Evolutionary conservation across 768 basidiomycete genomes (phyloP), one percentile per base, ranked within the genome.

Genomic region (Pleurotus eryngii): DNA sequence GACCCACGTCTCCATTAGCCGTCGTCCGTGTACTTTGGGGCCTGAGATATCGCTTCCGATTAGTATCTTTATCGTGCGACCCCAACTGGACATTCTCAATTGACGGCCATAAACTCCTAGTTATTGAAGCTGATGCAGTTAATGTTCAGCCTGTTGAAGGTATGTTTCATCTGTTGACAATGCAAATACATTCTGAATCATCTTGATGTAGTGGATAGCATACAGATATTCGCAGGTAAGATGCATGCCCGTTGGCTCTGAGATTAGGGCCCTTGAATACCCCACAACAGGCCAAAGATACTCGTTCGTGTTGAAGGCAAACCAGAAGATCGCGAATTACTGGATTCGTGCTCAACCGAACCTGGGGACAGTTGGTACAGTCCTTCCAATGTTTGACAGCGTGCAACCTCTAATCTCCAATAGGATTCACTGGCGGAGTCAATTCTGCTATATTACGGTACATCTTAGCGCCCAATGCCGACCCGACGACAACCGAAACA

Each of bases 391-490:
- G 49, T 59, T 68, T 53, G 63, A 62, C 53, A 60, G 60, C 58
- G 47, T 59, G 51, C 63, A 61, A 49, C 37, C 58, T 24, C 55
- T 56, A 57, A 39, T 30, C n/a, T 11, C 35, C 14, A 7, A 3
- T 15, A 14, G 61, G 58, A 5, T 72, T 70, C 54, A 43, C 1
- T 5, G 70, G 67, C 20, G 78, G 75, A 9, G 60, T 71, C 14
- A 79, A 75, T 61, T 74, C 73, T 7, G 78, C 77, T 1, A 78
- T 77, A 47, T 59, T 78, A 12, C 71, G 74, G n/a, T 78, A 78
- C 60, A 49, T 40, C 14, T 71, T 74, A n/a, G 76, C 72, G 0
- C 56, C 57, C 2, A 1, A 46, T 18, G 39, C 22, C 2, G 67
- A 78, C 17, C 76, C 76, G 1, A 64, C 64, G 0, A 71, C 70